Conservation (phyloP, 2,329 filamentous ascomycete genomes). For the Bipolaris zeicola region DNA sequence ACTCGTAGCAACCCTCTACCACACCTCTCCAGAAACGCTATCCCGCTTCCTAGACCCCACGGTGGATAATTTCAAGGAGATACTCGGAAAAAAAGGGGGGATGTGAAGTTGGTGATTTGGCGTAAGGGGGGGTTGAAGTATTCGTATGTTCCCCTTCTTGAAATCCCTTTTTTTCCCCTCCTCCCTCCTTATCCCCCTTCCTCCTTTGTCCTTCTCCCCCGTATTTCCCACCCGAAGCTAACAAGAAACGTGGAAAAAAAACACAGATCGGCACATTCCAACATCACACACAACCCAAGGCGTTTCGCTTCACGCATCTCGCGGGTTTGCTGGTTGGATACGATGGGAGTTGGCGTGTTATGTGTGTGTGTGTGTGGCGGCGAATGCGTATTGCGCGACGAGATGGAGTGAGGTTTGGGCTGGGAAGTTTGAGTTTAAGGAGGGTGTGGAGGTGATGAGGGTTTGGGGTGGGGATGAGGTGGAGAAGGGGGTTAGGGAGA, state of each 20-base stretch:
- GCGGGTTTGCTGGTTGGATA: conserved; percentile 26
- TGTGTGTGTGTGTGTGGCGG: background rate
- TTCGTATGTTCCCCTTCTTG: too few relatives aligned
- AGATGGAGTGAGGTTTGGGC: conserved; percentile 27
- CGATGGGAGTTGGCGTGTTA: conserved; percentile 24
- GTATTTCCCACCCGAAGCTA: too few relatives aligned
- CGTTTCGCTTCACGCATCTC: conserved; percentile 22
- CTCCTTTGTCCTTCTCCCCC: too few relatives aligned
- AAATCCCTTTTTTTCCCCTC: too few relatives aligned
- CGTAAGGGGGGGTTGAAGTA: too few relatives aligned
- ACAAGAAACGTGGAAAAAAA: too few relatives aligned
- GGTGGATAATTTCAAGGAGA: conserved; percentile 19
- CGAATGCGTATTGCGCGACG: conserved; percentile 16
- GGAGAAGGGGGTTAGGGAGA: conserved; percentile 10
- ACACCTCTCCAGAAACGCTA: conserved; percentile 3
- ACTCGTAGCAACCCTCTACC: conserved; percentile 22
- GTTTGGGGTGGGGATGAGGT: conserved; percentile 16
- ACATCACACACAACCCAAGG: conserved; percentile 15
- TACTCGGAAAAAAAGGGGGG: conserved; percentile 9
- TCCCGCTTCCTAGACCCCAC: conserved; percentile 18
- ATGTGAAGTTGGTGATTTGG: too few relatives aligned
- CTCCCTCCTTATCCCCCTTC: too few relatives aligned
- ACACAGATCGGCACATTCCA: conserved; percentile 21
- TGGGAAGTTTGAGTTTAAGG: conserved; percentile 22
- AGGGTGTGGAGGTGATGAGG: conserved; percentile 20